Base-by-base conservation (phyloP, 768 basidiomycete genomes). In the Mycena haematopus region DNA sequence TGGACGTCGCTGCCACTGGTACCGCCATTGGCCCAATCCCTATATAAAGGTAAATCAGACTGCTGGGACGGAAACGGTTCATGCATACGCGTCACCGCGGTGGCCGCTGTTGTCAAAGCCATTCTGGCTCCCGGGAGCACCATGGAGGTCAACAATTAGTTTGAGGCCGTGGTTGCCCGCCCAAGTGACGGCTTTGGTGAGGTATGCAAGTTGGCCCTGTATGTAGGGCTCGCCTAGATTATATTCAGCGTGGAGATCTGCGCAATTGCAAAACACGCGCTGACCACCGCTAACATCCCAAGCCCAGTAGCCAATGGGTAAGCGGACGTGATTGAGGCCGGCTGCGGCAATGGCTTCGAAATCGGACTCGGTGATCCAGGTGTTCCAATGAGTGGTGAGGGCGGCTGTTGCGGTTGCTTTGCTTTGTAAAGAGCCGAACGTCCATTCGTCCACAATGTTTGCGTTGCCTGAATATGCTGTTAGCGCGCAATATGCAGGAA, bases 261-360 rank as follows among this genome's bases (percentile, higher is more conserved):
- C 11, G n/a, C n/a, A 33, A 9, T 2, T 29, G 25, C 14, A 13
- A 15, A 9, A 24, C 19, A 2, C 27, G n/a, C n/a, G 10, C 40
- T 11, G 19, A 54, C 53, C 53, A 29, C 40, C 79, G 22, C 84
- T 82, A 36, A 93, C 86, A 60, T 95, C 92, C 69, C 89, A 93
- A 1, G 91, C 93, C 92, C 92, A 96, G 74, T 92, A 96, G 14
- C 93, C 95, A 46, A 96, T 91, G 15, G 93, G 92, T 38, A 94
- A 70, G 49, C 92, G 86, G 58, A 94, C 89, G 73, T 93, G 91
- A 70, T 93, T 94, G 56, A 93, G 78, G 17, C 91, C 90, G 7
- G 92, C 91, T 46, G 83, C 86, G 54, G 89, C 86, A 62, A 94
- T 93, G 49, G 79, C 83, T 33, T 75, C 74, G 71, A 96, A 92